These are phyloP conservation scores for Tylopilus felleus DNA, from an alignment of 768 basidiomycete species.

Conservation along the genomic window DNA sequence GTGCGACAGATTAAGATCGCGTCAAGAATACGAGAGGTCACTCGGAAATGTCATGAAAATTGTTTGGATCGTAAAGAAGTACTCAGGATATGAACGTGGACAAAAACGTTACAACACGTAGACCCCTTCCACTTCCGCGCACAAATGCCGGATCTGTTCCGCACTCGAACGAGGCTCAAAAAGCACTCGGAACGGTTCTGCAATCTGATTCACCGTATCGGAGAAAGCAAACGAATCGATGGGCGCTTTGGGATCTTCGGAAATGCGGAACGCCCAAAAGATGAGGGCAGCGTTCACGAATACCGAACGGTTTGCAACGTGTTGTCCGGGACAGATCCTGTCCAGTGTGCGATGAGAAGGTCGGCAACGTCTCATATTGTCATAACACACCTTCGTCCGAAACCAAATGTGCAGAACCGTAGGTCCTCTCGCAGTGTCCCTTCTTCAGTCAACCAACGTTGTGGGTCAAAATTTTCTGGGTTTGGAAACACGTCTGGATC, in stretches of 20 bases:
- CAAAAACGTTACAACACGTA: background rate
- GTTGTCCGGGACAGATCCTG: slow-evolving; percentile 5
- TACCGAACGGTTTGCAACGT: slow-evolving; percentile 4
- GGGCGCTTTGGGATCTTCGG: background rate
- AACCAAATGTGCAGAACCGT: slow-evolving; percentile 7
- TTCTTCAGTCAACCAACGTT: slow-evolving; percentile 1
- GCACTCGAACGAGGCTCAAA: background rate
- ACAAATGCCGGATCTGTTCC: slow-evolving; percentile 1
- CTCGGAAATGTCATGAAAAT: too few relatives aligned
- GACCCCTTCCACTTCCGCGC: background rate
- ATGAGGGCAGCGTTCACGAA: background rate
- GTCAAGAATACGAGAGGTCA: too few relatives aligned
- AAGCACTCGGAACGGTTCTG: background rate
- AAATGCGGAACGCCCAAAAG: slow-evolving; percentile 5
- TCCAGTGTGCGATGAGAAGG: background rate
- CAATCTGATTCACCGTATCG: background rate
- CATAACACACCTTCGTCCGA: slow-evolving; percentile 3
- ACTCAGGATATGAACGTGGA: too few relatives aligned
- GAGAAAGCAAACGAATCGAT: slow-evolving; percentile 1
- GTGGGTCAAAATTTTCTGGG: slow-evolving; percentile 3
- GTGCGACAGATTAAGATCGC: too few relatives aligned
- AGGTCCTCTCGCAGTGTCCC: slow-evolving; percentile 1
- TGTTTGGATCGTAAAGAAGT: too few relatives aligned
- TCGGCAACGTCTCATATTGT: too few relatives aligned
- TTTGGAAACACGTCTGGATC: slow-evolving; percentile 4